Base-by-base conservation (phyloP, 495 filamentous ascomycete genomes). In the Neurospora sp. region DNA sequence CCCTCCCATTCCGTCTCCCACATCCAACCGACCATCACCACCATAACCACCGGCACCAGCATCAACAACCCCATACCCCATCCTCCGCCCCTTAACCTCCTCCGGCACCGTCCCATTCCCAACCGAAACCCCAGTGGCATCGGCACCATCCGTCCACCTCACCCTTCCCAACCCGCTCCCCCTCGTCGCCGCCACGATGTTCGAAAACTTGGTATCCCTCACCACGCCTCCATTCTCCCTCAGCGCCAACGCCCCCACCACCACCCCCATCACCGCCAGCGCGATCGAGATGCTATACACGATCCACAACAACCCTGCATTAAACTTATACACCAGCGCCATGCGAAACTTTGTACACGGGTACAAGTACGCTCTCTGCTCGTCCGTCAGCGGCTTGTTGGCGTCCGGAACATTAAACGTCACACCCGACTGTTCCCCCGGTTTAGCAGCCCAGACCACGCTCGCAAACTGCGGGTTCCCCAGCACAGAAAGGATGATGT, bases 161-260 rank as follows among this genome's bases (percentile, higher is more conserved):
- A 80, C 71, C 73, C 72, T 77, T 9, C 82, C 80, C 38, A 83
- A 62, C 12, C 76, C 78, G n/a, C 76, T 76, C 8, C 81, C 81
- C 31, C 82, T 77, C 27, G 82, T 82, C 11, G 82, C 79, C 23
- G 81, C 80, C 10, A 82, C 80, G 66, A 84, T 79, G 72, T 76
- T 81, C 42, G 79, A 81, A 72, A 81, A 83, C 39, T 75, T 77
- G 31, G 79, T 81, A 74, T 79, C 78, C 44, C 79, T 80, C 73
- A 80, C 69, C n/a, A 73, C 75, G 6, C 77, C 77, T 37, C 79
- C 77, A 71, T 83, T 80, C 54, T 79, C 81, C 4, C 75, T 42
- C 11, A 84, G 72, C 41, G 81, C 77, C 54, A 78, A 11, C 7
- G 73, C 72, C 23, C 82, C 82, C 0, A 70, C 59, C 2, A 76